Evolutionary conservation across 1,284 basidiomycete species (phyloP).

Genomic region (Irpex rosettiformis): DNA sequence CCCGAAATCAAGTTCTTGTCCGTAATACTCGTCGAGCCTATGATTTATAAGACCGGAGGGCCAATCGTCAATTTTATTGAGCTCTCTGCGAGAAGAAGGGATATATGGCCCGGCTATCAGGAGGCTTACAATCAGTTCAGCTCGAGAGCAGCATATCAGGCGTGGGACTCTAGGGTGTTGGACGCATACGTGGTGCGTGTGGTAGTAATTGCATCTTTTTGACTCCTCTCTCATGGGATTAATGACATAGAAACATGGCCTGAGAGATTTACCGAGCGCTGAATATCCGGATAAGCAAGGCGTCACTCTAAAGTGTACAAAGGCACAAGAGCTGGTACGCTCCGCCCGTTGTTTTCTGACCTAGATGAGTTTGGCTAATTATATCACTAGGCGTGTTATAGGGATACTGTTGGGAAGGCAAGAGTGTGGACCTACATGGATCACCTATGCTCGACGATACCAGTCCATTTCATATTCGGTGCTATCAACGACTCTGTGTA

Average conservation of each 20-base stretch:
- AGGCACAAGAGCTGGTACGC: constrained; percentile 38
- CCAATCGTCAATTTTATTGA: constrained; percentile 7
- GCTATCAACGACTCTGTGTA: constrained; percentile 44
- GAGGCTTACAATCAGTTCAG: constrained; percentile 41
- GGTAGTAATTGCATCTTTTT: background rate
- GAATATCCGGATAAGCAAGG: constrained; percentile 45
- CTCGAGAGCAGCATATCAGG: constrained; percentile 36
- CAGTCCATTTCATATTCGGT: constrained; percentile 49
- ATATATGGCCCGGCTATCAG: constrained; percentile 47
- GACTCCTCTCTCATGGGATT: background rate
- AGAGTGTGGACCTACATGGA: constrained; percentile 37
- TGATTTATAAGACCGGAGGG: constrained; percentile 28
- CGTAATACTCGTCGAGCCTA: constrained; percentile 43
- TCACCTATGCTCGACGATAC: constrained; percentile 34
- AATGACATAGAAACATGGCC: constrained; percentile 37
- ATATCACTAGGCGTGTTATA: constrained; percentile 40
- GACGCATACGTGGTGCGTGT: constrained; percentile 39
- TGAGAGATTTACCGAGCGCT: constrained; percentile 41
- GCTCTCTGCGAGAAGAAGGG: constrained; percentile 37
- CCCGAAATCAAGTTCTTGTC: constrained; percentile 35
- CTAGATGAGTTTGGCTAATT: background rate
- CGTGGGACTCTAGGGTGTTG: constrained; percentile 49
- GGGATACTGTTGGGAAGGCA: constrained; percentile 33
- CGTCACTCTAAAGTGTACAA: constrained; percentile 48
- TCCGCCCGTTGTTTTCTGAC: background rate